phyloP scores from a whole-genome alignment of 2,329 filamentous ascomycete genomes.

The Didymella glomerata region DNA sequence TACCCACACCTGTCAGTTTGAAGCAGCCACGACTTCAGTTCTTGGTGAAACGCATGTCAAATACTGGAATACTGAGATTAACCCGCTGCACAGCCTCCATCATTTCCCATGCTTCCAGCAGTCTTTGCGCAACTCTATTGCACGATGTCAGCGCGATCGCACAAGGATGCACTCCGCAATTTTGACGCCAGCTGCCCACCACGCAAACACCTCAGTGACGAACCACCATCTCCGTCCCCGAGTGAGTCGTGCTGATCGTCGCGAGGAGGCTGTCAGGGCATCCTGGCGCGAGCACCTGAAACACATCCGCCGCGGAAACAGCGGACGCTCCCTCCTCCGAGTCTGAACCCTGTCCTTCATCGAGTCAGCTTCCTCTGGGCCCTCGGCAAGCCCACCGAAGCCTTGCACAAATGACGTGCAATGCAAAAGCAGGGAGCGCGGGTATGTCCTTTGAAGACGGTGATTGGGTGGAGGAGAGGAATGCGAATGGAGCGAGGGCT shows the following conservation, averaged over 20 bases:
- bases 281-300: not conserved
- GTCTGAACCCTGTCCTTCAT: not conserved
- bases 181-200: too few species aligned
- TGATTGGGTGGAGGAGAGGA: not conserved
- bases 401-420: not conserved
- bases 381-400: too few species aligned
- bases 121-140: too few species aligned
- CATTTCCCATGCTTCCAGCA: too few species aligned
- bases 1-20: slow-evolving; percentile 11
- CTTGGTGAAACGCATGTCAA: slow-evolving; percentile 1
- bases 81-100: not conserved
- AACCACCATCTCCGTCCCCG: not conserved
- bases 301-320: not conserved
- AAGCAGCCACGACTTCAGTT: not conserved
- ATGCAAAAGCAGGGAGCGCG: not conserved
- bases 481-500: not conserved
- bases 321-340: not conserved
- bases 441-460: not conserved
- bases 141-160: too few species aligned
- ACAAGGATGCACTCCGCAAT: too few species aligned
- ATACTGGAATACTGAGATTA: not conserved
- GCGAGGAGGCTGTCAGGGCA: not conserved
- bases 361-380: too few species aligned
- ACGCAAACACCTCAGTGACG: too few species aligned
- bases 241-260: not conserved